A percentile compares a stretch with the other conserved stretches of the same genome.
These are phyloP conservation scores for Suillus paluster DNA, from an alignment of 768 basidiomycete genomes.

Conservation along the genomic window DNA sequence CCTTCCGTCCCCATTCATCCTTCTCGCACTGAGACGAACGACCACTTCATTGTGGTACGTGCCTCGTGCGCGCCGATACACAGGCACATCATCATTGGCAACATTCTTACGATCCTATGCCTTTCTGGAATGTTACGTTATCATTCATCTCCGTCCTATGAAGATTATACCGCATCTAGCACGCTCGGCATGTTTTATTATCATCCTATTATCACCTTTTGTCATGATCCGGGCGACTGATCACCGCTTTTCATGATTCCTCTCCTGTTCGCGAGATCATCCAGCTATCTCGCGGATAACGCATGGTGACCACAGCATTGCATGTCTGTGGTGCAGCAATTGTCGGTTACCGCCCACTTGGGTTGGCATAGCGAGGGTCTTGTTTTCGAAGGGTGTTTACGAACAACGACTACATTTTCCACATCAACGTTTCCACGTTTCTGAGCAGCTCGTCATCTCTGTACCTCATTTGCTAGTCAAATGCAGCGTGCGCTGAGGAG, in stretches of 20 bases:
- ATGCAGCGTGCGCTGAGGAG: conserved; percentile 20
- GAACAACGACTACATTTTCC: conserved; percentile 23
- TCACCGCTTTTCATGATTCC: conserved; percentile 44
- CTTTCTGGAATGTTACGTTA: conserved; percentile 28
- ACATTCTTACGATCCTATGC: conserved; percentile 29
- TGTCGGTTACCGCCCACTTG: conserved; percentile 22
- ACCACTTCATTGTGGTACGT: conserved; percentile 84
- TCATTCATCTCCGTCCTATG: conserved; percentile 26
- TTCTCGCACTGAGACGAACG: conserved; percentile 66
- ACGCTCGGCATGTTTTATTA: conserved; percentile 45
- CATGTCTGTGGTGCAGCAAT: conserved; percentile 33
- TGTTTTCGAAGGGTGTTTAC: conserved; percentile 30
- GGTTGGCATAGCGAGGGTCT: conserved; percentile 31
- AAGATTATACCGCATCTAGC: conserved; percentile 24
- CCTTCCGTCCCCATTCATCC: conserved; percentile 59
- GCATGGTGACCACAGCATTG: conserved; percentile 35
- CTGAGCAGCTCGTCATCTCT: conserved; percentile 25
- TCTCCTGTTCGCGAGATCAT: conserved; percentile 25
- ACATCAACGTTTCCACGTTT: conserved; percentile 19
- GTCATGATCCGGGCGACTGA: conserved; percentile 45
- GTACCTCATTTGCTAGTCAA: conserved; percentile 45
- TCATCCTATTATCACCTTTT: conserved; percentile 43
- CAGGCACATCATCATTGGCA: conserved; percentile 52
- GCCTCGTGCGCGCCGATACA: conserved; percentile 80
- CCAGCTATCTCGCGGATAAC: conserved; percentile 31